Evolutionary conservation across 192 early-diverging fungal genomes (phyloP), one percentile per base, ranked within the genome.

Genomic region (Rhizophlyctis rosea): DNA sequence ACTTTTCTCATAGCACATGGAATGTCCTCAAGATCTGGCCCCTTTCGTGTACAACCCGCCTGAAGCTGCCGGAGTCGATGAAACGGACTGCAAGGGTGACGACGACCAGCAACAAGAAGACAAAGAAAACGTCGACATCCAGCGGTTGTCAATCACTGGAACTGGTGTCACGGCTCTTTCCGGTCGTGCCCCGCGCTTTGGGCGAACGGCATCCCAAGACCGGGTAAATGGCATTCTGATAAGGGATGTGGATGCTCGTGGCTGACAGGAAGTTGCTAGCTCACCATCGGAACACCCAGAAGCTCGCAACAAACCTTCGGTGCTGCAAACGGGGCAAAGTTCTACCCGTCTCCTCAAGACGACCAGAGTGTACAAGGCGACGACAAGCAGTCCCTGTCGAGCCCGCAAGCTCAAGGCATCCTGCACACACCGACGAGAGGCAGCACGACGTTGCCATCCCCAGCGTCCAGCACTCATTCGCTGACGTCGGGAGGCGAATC

Each of bases 1-100:
- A 16, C 28, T 58, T 56, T 30, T 73, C 36, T 21, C 32, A 54
- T 56, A 77, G 76, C 52, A 72, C 31, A 53, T 76, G 48, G 33
- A 34, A 13, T 76, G 74, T 25, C 73, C 67, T 31, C 29, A 54
- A 5, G 76, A 78, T 28, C 61, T 78, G 5, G 47, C 32, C 1
- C 25, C n/a, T 11, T 77, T 69, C 58, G 55, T 75, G 3, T 70
- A 71, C 63, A 51, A 62, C 29, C 74, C 74, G 2, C 56, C 54
- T 16, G 52, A 69, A 27, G 35, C 34, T n/a, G n/a, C n/a, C n/a
- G n/a, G n/a, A n/a, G n/a, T n/a, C n/a, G n/a, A n/a, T n/a, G n/a
- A n/a, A n/a, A n/a, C n/a, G n/a, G n/a, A n/a, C n/a, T n/a, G n/a
- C n/a, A n/a, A n/a, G n/a, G n/a, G n/a, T n/a, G n/a, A n/a, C n/a